These are phyloP conservation scores for Cercis canadensis DNA, from an alignment of 306 rosid genomes.

Conservation along the genomic window DNA sequence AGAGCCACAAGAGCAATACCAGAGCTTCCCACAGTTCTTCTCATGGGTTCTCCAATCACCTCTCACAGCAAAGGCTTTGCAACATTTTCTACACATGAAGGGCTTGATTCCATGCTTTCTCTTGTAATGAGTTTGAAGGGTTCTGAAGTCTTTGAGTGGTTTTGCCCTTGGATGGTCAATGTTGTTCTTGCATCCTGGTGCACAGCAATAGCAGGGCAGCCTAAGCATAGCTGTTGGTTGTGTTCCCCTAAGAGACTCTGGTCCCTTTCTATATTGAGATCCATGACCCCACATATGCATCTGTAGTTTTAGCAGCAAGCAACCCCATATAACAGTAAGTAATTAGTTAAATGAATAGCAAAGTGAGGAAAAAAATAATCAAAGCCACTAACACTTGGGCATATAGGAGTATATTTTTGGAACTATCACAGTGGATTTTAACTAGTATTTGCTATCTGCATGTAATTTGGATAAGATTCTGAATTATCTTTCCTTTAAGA, in stretches of 20 bases:
- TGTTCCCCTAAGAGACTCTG: conserved; percentile 87
- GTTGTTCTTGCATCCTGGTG: conserved; percentile 88
- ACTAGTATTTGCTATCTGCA: conserved; percentile 23
- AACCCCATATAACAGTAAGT: conserved; percentile 9
- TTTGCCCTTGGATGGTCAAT: conserved; percentile 90
- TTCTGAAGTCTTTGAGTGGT: conserved; percentile 86
- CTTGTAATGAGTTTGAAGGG: conserved; percentile 97
- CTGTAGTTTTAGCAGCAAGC: conserved; percentile 38
- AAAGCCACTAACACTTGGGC: no score
- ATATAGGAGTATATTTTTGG: background rate
- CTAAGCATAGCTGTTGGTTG: conserved; percentile 97
- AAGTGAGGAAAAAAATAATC: no score
- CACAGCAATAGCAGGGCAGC: conserved; percentile 91
- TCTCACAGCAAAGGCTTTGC: conserved; percentile 92
- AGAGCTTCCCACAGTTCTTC: conserved; percentile 93
- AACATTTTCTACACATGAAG: conserved; percentile 83
- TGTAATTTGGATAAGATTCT: conserved; percentile 29
- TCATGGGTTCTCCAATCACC: conserved; percentile 99
- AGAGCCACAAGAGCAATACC: conserved; percentile 96
- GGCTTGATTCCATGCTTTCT: conserved; percentile 93
- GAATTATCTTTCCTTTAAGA: conserved; percentile 24
- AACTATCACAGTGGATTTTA: conserved; percentile 24
- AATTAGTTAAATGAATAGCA: background rate
- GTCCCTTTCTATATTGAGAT: conserved; percentile 90
- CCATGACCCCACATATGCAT: conserved; percentile 99